Evolutionary conservation across 177 flowering plant genomes (phyloP).

Genomic region (Vitis hybrid): DNA sequence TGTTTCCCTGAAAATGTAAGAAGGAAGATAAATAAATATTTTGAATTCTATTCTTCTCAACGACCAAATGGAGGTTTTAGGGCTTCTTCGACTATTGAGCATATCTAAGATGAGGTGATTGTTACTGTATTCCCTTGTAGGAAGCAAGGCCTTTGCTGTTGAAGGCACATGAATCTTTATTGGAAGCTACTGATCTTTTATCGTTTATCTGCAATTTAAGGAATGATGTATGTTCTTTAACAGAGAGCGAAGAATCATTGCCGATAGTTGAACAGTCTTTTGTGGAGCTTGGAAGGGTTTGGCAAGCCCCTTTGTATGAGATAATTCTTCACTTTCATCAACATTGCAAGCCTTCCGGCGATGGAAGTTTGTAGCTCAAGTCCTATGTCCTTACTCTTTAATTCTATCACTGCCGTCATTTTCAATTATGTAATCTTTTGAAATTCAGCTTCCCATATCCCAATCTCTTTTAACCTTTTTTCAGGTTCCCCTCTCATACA

Average conservation of each 20-base stretch:
- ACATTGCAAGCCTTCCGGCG: constrained; percentile 8
- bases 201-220: constrained; percentile 38
- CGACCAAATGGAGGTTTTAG: no score
- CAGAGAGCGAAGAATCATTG: constrained; percentile 2
- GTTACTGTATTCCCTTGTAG: constrained; percentile 28
- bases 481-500: constrained; percentile 26
- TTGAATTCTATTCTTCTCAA: background rate
- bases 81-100: no score
- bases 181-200: constrained; percentile 44
- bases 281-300: constrained; percentile 63
- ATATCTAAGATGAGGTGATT: background rate
- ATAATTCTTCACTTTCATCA: constrained; percentile 45
- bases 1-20: background rate
- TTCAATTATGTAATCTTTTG: background rate
- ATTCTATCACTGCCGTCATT: background rate
- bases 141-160: constrained; percentile 57
- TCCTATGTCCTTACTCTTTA: background rate
- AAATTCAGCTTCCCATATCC: background rate
- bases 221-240: constrained; percentile 19
- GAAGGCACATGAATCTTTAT: constrained; percentile 62
- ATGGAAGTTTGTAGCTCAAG: constrained; percentile 38
- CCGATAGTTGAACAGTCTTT: constrained; percentile 32
- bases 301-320: constrained; percentile 84
- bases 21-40: background rate
- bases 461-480: background rate